These are phyloP conservation scores for Przewalskia tangutica DNA, from an alignment of 257 asterid genomes.

Conservation along the genomic window DNA sequence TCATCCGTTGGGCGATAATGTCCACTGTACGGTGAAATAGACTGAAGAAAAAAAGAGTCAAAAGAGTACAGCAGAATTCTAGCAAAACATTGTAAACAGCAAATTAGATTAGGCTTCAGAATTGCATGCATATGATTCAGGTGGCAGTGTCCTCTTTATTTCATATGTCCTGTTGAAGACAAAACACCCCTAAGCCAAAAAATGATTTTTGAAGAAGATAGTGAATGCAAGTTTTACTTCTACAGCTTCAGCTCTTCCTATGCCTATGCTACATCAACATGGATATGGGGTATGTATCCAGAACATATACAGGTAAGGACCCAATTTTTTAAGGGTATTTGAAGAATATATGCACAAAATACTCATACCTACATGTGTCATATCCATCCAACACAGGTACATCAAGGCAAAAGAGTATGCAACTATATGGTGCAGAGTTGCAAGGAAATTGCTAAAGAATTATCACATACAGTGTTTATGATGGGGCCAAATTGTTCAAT, in stretches of 20 bases:
- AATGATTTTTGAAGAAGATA: not conserved
- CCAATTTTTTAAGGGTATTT: not conserved
- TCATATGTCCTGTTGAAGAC: not conserved
- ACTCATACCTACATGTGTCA: not conserved
- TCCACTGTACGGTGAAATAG: constrained; percentile 92
- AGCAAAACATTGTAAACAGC: not conserved
- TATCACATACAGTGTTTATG: not conserved
- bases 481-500: not conserved
- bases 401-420: not conserved
- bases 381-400: not conserved
- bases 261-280: not conserved
- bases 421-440: not conserved
- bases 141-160: not conserved
- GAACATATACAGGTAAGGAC: not conserved
- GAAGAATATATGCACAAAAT: not conserved
- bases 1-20: constrained; percentile 93
- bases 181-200: not conserved
- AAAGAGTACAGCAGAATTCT: not conserved
- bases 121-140: not conserved
- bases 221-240: not conserved
- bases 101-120: not conserved
- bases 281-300: not conserved
- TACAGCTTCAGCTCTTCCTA: not conserved
- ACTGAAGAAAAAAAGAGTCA: constrained; percentile 25
- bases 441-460: not conserved